Evolutionary conservation across 805 yeast genomes (phyloP).

Genomic region (Lipomyces yamanashiensis): DNA sequence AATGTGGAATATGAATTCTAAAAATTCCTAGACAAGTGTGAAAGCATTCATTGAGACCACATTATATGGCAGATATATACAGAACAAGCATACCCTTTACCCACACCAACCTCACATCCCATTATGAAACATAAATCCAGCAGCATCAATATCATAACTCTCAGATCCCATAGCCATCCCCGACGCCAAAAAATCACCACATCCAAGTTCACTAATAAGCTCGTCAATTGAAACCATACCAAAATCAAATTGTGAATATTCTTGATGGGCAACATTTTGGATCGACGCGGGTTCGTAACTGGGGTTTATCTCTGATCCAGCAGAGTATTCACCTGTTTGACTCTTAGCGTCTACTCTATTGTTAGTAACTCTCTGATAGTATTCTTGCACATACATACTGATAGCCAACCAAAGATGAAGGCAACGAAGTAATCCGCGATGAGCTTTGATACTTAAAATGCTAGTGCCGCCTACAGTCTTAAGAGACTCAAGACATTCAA

Average conservation of each 20-base stretch:
- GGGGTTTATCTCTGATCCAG: too few species aligned
- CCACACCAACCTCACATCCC: background rate
- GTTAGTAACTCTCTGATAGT: background rate
- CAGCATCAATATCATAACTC: background rate
- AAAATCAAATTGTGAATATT: background rate
- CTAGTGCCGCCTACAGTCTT: background rate
- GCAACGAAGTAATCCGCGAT: background rate
- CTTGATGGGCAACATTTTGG: background rate
- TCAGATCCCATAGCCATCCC: background rate
- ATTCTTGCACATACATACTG: background rate
- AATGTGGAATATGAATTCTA: too few species aligned
- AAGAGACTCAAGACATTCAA: background rate
- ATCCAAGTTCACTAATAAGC: background rate
- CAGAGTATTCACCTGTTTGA: background rate
- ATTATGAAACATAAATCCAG: background rate
- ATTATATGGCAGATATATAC: too few species aligned
- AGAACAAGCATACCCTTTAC: too few species aligned
- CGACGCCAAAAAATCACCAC: background rate
- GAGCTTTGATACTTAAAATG: background rate
- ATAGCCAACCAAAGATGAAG: background rate
- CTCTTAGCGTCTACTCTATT: background rate
- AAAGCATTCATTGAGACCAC: too few species aligned
- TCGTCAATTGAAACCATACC: background rate
- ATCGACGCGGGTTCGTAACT: background rate
- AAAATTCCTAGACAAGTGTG: too few species aligned